Base-by-base conservation (phyloP, 2,329 filamentous ascomycete species). In the Sporothrix mexicana region DNA sequence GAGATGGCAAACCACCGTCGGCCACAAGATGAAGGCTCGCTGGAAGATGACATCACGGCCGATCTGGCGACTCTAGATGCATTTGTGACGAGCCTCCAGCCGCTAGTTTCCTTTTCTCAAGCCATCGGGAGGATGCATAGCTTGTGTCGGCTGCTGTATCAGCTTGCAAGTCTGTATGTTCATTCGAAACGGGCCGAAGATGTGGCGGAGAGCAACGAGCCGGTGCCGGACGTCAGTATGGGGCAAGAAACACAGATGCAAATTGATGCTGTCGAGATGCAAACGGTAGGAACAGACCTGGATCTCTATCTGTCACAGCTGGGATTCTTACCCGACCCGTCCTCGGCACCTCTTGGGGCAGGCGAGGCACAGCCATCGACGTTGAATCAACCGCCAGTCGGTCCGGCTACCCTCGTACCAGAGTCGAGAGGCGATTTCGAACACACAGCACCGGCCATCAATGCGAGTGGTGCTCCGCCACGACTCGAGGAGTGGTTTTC, bases 271-370 rank as follows among this genome's bases (percentile, higher is more conserved):
- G 30, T 51, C 7, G 57, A n/a, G 25, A 62, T 62, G 7, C 57
- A 43, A 9, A 20, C 30, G 20, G 49, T 69, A 5, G 87, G 86
- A 0, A 84, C 88, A 73, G 87, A 90, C 76, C 90, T 92, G 74
- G 88, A 92, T 75, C 86, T 88, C 73, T 92, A 91, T 76, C 83
- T 92, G 1, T 88, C 84, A 76, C 89, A 90, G 25, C 83, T 92
- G 17, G 90, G 90, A 0, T 84, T 92, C 73, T 88, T 89, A 74
- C 86, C 86, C 0, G 73, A 72, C 9, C 59, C 59, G 1, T 59
- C 57, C 2, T 69, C 71, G 4, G 59, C 17, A n/a, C 53, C 23
- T 10, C 12, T 30, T 9, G 53, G 53, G 23, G 9, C 23, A 57
- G 23, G 13, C 5, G 53, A 57, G 1, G 4, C 53, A 10, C 53